Evolutionary conservation across 2,329 filamentous ascomycete genomes (phyloP).

Genomic region (Aureobasidium vineae): DNA sequence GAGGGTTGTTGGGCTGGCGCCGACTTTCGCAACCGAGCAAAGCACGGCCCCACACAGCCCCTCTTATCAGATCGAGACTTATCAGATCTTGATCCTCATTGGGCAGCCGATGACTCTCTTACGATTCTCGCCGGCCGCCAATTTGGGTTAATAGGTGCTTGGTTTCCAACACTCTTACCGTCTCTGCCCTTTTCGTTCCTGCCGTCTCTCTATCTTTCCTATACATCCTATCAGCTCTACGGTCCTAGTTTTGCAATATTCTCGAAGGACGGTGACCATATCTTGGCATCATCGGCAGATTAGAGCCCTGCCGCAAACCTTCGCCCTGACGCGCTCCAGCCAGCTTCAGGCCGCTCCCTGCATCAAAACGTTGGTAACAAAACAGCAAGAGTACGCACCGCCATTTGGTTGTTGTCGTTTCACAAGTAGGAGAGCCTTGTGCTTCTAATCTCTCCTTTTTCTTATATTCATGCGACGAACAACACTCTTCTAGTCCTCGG

Average conservation of each 20-base stretch:
- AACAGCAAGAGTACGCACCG: constrained; percentile 24
- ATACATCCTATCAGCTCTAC: not conserved
- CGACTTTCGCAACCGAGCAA: constrained; percentile 11
- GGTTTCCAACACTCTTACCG: not conserved
- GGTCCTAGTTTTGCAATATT: not conserved
- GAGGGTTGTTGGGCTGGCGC: not conserved
- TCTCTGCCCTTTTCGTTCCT: not conserved
- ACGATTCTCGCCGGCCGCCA: constrained; percentile 4
- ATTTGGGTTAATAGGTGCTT: not conserved
- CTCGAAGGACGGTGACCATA: not conserved
- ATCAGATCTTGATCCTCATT: constrained; percentile 15
- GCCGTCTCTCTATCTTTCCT: not conserved
- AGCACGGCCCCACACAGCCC: not conserved
- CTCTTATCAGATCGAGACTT: not conserved
- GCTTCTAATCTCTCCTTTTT: not conserved
- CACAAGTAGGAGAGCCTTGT: not conserved
- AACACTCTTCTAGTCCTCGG: not conserved
- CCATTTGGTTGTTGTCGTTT: constrained; percentile 21
- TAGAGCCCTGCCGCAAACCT: constrained; percentile 3
- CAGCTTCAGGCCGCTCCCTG: constrained; percentile 19
- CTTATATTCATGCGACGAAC: not conserved
- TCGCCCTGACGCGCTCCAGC: constrained; percentile 13
- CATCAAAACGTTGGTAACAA: constrained; percentile 18
- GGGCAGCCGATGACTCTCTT: not conserved
- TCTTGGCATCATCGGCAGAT: constrained; percentile 13